Conservation (phyloP, 2,329 filamentous ascomycete species). For the Colletotrichum plurivorum region DNA sequence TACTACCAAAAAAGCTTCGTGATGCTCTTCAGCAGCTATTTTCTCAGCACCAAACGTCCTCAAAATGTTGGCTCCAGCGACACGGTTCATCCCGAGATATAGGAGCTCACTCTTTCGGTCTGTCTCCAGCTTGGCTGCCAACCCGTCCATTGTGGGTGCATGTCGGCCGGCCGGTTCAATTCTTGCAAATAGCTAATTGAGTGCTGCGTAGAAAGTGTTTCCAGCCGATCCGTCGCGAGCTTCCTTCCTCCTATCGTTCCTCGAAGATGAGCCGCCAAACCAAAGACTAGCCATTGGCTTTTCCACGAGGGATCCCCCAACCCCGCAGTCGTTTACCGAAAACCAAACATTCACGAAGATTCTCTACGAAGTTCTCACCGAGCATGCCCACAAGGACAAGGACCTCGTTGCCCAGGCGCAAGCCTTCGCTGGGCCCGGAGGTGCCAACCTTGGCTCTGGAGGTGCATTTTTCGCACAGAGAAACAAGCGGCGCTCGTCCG, state of each 20-base stretch:
- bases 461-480: conserved; percentile 65
- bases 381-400: conserved; percentile 71
- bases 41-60: not conserved
- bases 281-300: conserved; percentile 70
- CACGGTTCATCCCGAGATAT: conserved; percentile 43
- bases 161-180: not conserved
- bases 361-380: conserved; percentile 68
- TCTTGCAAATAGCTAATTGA: conserved; percentile 33
- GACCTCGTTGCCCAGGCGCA: conserved; percentile 69
- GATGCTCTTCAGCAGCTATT: not conserved
- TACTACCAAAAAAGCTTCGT: conserved; percentile 17
- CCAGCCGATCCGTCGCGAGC: conserved; percentile 60
- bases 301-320: conserved; percentile 71
- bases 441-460: conserved; percentile 65
- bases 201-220: conserved; percentile 67
- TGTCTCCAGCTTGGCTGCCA: conserved; percentile 64
- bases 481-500: conserved; percentile 49
- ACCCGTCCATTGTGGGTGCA: conserved; percentile 67
- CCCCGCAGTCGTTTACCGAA: conserved; percentile 70
- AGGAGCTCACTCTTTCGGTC: conserved; percentile 45
- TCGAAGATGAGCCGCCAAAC: conserved; percentile 70
- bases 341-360: conserved; percentile 73
- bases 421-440: conserved; percentile 72
- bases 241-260: conserved; percentile 70
- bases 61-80: conserved; percentile 50